A percentile compares a stretch with the other conserved stretches of the same genome.
phyloP scores from a whole-genome alignment of 1,139 yeast genomes.

The Candida mesenterica region DNA sequence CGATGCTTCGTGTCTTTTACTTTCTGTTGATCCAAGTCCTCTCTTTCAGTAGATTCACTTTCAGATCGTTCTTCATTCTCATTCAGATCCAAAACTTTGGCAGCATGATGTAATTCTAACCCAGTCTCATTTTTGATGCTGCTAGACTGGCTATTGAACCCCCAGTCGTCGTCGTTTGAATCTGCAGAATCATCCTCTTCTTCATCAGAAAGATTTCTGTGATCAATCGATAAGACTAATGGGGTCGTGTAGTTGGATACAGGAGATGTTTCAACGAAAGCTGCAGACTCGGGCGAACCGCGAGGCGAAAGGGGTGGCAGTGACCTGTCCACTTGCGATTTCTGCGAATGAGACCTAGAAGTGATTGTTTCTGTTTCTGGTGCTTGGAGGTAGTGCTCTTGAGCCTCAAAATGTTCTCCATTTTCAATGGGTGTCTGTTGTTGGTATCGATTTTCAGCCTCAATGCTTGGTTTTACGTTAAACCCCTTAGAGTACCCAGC shows the following conservation, averaged over 20 bases:
- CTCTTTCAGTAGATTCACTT: no score
- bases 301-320: neutral
- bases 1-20: no score
- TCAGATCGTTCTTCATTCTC: no score
- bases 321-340: neutral
- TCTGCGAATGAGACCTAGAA: neutral
- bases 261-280: conserved; percentile 5
- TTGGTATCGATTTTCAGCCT: no score
- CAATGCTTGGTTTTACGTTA: neutral
- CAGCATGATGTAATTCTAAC: no score
- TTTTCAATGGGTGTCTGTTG: no score
- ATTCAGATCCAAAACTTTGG: no score
- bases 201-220: conserved; percentile 15
- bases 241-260: conserved; percentile 16
- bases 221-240: conserved; percentile 27
- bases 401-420: no score
- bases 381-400: neutral
- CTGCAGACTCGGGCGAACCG: neutral
- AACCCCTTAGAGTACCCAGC: neutral
- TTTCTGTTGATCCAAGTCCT: no score
- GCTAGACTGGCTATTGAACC: conserved; percentile 19
- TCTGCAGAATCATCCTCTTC: conserved; percentile 14
- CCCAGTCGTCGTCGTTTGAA: conserved; percentile 23
- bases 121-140: no score
- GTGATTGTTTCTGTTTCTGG: neutral